These are phyloP conservation scores for Zopfia rhizophila DNA, from an alignment of 2,329 filamentous ascomycete genomes.

Conservation along the genomic window DNA sequence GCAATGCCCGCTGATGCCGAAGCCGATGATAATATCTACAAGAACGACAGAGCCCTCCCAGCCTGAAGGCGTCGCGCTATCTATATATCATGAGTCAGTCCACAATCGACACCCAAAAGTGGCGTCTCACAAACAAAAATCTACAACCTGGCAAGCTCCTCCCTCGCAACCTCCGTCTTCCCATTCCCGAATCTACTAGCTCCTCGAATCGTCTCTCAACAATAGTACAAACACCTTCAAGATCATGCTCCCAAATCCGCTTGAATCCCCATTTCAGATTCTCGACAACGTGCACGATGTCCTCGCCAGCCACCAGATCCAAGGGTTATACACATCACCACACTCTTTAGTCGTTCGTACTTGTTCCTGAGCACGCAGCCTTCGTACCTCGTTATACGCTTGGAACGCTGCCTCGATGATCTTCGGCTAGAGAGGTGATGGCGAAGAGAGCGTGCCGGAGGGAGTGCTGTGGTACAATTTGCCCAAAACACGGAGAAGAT, in stretches of 20 bases:
- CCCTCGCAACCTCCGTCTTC: too few relatives aligned
- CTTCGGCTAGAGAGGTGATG: conserved; percentile 10
- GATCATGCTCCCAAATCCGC: conserved; percentile 36
- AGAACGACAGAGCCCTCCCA: too few relatives aligned
- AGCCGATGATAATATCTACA: too few relatives aligned
- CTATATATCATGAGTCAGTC: too few relatives aligned
- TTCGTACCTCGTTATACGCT: conserved; percentile 34
- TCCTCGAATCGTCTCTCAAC: conserved; percentile 9
- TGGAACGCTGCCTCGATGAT: conserved; percentile 30
- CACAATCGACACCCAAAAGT: too few relatives aligned
- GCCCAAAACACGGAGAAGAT: conserved; percentile 34
- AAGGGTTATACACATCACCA: conserved; percentile 27
- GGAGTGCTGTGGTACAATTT: conserved; percentile 20
- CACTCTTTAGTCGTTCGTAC: conserved; percentile 26
- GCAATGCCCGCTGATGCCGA: too few relatives aligned
- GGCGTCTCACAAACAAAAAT: too few relatives aligned
- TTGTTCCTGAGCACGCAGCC: conserved; percentile 37
- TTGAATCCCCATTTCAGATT: conserved; percentile 26
- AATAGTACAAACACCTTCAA: conserved; percentile 24
- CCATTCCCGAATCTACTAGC: background rate
- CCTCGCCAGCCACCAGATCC: conserved; percentile 9
- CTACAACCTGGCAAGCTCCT: conserved; percentile 12
- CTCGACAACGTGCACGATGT: conserved; percentile 24
- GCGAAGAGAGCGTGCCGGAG: too few relatives aligned
- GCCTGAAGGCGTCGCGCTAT: too few relatives aligned